Percentiles rank a stretch among this genome's conserved stretches.
phyloP scores from a whole-genome alignment of 768 basidiomycete species.

The Cyclocybe aegerita region DNA sequence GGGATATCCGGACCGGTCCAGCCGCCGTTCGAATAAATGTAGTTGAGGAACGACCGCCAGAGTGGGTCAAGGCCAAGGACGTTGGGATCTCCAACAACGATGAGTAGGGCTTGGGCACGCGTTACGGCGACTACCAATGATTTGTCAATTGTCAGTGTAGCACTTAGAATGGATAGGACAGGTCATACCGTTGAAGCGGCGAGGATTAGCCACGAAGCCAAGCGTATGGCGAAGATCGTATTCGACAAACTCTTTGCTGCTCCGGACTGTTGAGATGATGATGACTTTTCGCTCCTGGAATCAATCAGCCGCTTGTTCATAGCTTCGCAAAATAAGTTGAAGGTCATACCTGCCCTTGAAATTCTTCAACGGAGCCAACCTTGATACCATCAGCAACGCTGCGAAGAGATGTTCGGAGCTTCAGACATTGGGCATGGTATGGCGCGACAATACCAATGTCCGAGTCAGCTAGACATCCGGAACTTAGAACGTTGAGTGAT shows the following conservation, averaged over 20 bases:
- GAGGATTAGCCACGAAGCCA: conserved; percentile 57
- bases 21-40: conserved; percentile 49
- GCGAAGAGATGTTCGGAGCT: conserved; percentile 40
- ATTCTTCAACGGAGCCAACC: conserved; percentile 66
- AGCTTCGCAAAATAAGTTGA: neutral
- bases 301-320: neutral
- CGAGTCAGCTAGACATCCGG: conserved; percentile 33
- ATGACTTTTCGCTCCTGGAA: conserved; percentile 53
- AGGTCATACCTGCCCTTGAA: conserved; percentile 54
- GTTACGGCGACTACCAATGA: conserved; percentile 53
- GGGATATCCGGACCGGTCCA: conserved; percentile 51
- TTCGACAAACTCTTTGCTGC: conserved; percentile 51
- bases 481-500: neutral
- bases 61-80: conserved; percentile 62
- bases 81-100: conserved; percentile 58
- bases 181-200: conserved; percentile 57
- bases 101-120: conserved; percentile 56
- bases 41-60: conserved; percentile 62
- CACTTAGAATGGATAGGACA: neutral
- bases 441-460: conserved; percentile 65
- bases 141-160: neutral
- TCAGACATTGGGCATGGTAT: conserved; percentile 58
- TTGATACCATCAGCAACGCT: conserved; percentile 42
- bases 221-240: conserved; percentile 56
- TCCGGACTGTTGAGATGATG: conserved; percentile 59